Conservation (phyloP, 352 stramenopile genomes). For the Pythium inflatum region DNA sequence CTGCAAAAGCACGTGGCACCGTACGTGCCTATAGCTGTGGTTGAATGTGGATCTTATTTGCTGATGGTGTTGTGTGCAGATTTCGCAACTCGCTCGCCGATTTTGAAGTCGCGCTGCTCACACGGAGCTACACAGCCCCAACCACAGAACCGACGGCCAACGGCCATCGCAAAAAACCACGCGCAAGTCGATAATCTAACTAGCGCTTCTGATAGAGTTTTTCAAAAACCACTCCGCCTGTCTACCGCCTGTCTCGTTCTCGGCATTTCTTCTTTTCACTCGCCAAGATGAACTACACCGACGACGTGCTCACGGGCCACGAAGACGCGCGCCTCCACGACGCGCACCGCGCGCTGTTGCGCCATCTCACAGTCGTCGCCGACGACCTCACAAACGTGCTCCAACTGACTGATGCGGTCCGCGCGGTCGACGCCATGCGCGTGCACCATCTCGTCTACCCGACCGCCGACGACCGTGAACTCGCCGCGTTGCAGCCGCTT, state of each 20-base stretch:
- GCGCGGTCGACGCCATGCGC: background rate
- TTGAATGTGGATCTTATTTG: background rate
- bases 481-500: background rate
- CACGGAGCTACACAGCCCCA: background rate
- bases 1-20: slow-evolving; percentile 25
- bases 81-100: slow-evolving; percentile 32
- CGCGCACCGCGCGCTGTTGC: background rate
- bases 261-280: no score
- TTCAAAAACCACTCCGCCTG: no score
- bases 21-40: slow-evolving; percentile 16
- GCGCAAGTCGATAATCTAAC: background rate
- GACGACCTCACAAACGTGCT: background rate
- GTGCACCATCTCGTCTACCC: background rate
- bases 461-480: background rate
- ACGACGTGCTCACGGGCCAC: background rate
- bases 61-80: slow-evolving; percentile 3
- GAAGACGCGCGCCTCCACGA: slow-evolving; percentile 7
- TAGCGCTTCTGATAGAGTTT: no score
- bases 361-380: background rate
- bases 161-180: slow-evolving; percentile 22
- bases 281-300: background rate
- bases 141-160: no score
- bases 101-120: slow-evolving; percentile 28
- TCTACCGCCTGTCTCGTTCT: no score
- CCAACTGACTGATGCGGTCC: background rate